Evolutionary conservation across 225 moss, liverwort and hornwort species (phyloP).

Genomic region (Polytrichum formosum): DNA sequence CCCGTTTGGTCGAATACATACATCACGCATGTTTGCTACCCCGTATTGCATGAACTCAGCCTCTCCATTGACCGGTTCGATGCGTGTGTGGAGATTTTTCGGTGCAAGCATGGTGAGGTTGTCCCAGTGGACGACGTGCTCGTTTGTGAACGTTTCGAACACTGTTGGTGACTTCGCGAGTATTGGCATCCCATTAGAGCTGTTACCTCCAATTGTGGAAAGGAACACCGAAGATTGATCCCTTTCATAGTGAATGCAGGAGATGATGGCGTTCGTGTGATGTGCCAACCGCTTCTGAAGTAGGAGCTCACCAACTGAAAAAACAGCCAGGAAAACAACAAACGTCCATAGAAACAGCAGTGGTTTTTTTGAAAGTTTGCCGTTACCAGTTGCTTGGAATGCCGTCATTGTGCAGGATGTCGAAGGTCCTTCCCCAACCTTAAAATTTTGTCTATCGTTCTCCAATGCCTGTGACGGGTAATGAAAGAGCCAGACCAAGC

Average conservation of each 20-base stretch:
- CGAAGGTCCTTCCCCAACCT: too few relatives aligned
- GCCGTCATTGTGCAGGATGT: too few relatives aligned
- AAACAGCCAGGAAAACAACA: conserved; percentile 8
- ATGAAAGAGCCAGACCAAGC: too few relatives aligned
- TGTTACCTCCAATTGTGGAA: not conserved
- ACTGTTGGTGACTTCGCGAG: conserved; percentile 51
- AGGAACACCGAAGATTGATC: not conserved
- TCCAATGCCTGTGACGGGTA: too few relatives aligned
- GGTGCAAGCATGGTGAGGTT: conserved; percentile 38
- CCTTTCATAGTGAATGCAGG: conserved; percentile 6
- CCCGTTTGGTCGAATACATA: conserved; percentile 79
- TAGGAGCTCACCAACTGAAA: conserved; percentile 12
- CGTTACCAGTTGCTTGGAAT: too few relatives aligned
- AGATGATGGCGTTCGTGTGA: conserved; percentile 2
- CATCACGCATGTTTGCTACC: conserved; percentile 48
- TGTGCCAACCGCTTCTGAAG: conserved; percentile 25
- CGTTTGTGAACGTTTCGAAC: conserved; percentile 46
- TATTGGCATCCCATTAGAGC: not conserved
- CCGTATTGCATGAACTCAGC: conserved; percentile 38
- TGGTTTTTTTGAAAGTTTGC: conserved; percentile 11
- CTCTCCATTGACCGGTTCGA: conserved; percentile 27
- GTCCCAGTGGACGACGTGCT: conserved; percentile 32
- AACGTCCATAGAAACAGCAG: conserved; percentile 7
- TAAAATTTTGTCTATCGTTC: too few relatives aligned
- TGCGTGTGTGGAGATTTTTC: conserved; percentile 35